Conservation (phyloP, 1,284 basidiomycete genomes). For the Boletus sp. region DNA sequence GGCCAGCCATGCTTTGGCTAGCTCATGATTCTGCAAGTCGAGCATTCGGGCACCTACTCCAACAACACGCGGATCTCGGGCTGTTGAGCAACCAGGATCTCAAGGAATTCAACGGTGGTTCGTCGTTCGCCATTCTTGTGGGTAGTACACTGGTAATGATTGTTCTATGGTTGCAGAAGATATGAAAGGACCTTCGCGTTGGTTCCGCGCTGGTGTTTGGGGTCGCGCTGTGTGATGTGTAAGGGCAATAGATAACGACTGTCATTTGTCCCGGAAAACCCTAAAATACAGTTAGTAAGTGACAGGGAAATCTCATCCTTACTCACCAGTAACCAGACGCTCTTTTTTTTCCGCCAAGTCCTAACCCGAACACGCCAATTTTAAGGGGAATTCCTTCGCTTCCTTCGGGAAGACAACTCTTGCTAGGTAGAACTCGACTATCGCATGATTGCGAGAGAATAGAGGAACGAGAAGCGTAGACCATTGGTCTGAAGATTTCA, state of each 20-base stretch:
- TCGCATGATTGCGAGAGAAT: conserved; percentile 44
- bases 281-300: not conserved
- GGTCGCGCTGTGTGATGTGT: conserved; percentile 18
- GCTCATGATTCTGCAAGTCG: conserved; percentile 49
- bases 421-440: conserved; percentile 52
- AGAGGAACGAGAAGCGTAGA: conserved; percentile 35
- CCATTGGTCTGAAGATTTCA: conserved; percentile 44
- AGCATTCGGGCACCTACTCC: conserved; percentile 65
- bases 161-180: conserved; percentile 50
- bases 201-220: conserved; percentile 19
- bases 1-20: conserved; percentile 47
- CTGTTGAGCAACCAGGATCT: conserved; percentile 36
- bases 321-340: conserved; percentile 14
- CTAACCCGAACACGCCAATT: conserved; percentile 53
- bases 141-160: conserved; percentile 38
- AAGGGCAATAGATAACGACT: conserved; percentile 16
- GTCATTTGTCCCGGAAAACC: conserved; percentile 29
- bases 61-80: conserved; percentile 49
- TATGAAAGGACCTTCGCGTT: conserved; percentile 47
- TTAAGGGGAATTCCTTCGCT: conserved; percentile 50
- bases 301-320: not conserved
- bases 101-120: conserved; percentile 40
- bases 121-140: conserved; percentile 27
- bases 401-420: conserved; percentile 21
- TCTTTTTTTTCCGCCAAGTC: conserved; percentile 46